Percentiles rank a stretch among this genome's conserved stretches.
These are phyloP conservation scores for Leccinum fuscescens DNA, from an alignment of 1,284 basidiomycete genomes.

Conservation along the genomic window DNA sequence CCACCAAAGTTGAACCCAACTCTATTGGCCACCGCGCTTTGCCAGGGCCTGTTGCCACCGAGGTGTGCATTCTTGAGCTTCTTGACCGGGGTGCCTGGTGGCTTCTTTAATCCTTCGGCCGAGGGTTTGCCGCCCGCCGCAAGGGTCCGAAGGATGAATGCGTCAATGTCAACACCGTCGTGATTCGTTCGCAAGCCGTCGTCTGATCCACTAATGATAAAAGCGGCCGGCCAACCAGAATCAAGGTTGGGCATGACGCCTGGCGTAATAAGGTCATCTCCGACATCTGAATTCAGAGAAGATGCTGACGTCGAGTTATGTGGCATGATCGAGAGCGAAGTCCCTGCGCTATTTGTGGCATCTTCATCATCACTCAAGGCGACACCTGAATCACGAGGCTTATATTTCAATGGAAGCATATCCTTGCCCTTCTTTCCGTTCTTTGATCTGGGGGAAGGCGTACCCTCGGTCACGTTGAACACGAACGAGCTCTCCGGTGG, in stretches of 20 bases:
- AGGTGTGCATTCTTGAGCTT: conserved; percentile 50
- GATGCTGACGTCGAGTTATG: conserved; percentile 55
- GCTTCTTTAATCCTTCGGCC: too few species aligned
- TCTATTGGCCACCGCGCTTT: conserved; percentile 70
- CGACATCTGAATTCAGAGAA: not conserved
- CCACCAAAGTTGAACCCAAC: conserved; percentile 58
- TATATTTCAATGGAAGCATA: conserved; percentile 63
- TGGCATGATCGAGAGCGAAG: conserved; percentile 45
- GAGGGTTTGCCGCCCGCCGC: too few species aligned
- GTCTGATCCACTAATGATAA: too few species aligned
- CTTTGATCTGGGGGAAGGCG: conserved; percentile 55
- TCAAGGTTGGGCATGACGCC: too few species aligned
- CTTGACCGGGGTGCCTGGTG: conserved; percentile 74
- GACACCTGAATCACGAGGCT: conserved; percentile 66
- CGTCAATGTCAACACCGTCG: too few species aligned
- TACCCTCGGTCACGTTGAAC: conserved; percentile 35
- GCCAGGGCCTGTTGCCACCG: conserved; percentile 53
- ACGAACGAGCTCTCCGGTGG: too few species aligned
- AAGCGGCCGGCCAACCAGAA: too few species aligned
- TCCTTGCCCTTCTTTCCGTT: conserved; percentile 34
- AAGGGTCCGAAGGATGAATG: too few species aligned
- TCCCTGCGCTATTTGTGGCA: conserved; percentile 28
- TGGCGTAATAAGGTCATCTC: too few species aligned
- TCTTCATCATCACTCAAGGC: conserved; percentile 62
- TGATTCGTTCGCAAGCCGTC: too few species aligned